These are phyloP conservation scores for Gaeumannomyces tritici DNA, from an alignment of 2,329 filamentous ascomycete species.

Conservation along the genomic window DNA sequence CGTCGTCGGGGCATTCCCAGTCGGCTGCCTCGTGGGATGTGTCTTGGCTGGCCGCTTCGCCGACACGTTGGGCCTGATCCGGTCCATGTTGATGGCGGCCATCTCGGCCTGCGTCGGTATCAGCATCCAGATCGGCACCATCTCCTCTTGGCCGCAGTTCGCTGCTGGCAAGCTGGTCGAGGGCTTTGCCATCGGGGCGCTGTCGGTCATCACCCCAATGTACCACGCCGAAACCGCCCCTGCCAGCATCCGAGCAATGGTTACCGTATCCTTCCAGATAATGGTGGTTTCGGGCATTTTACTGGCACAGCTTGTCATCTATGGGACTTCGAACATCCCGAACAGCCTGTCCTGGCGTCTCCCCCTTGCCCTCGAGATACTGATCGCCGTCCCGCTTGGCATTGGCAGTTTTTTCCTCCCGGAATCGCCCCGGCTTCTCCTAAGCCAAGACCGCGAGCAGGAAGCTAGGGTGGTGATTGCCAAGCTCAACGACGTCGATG, in stretches of 20 bases:
- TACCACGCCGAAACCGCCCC: conserved; percentile 65
- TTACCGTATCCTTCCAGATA: conserved; percentile 60
- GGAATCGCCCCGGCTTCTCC: conserved; percentile 37
- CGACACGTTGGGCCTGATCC: conserved; percentile 54
- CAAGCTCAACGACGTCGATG: conserved; percentile 6
- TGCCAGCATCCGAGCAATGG: conserved; percentile 53
- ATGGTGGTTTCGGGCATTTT: conserved; percentile 65
- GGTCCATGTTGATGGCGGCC: conserved; percentile 52
- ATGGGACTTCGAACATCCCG: too few species aligned
- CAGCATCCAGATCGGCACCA: conserved; percentile 54
- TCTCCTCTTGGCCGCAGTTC: conserved; percentile 50
- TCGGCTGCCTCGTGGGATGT: conserved; percentile 52
- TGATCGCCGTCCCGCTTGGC: conserved; percentile 39
- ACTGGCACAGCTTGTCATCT: conserved; percentile 34
- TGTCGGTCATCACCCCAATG: conserved; percentile 60
- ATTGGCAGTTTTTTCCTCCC: conserved; percentile 41
- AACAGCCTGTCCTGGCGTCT: conserved; percentile 46
- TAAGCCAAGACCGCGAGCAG: conserved; percentile 5
- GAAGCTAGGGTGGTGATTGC: conserved; percentile 8
- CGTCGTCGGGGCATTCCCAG: conserved; percentile 52
- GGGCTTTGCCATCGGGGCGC: conserved; percentile 56
- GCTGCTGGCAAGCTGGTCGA: conserved; percentile 56
- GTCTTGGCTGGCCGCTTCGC: conserved; percentile 51
- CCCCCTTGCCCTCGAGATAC: conserved; percentile 44
- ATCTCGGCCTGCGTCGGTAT: conserved; percentile 55